A percentile compares a stretch with the other conserved stretches of the same genome.
These are phyloP conservation scores for Sporothrix globosa DNA, from an alignment of 2,329 filamentous ascomycete species.

Conservation along the genomic window DNA sequence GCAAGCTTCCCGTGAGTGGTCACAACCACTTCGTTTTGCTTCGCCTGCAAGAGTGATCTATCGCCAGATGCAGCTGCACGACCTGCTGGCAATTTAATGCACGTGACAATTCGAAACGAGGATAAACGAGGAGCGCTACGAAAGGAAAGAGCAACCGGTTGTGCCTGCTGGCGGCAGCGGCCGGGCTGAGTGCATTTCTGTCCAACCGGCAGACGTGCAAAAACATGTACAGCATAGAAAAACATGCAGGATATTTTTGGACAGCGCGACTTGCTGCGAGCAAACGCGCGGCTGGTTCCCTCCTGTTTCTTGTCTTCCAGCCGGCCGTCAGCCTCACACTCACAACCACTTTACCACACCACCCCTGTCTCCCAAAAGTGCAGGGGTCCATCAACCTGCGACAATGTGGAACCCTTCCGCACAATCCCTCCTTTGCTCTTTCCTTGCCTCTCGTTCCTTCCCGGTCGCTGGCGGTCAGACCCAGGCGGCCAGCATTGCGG, in stretches of 20 bases:
- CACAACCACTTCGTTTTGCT: no score
- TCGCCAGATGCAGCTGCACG: background rate
- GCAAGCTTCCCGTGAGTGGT: no score
- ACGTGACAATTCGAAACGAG: constrained; percentile 1
- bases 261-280: background rate
- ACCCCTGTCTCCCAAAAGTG: background rate
- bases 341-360: background rate
- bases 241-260: constrained; percentile 16
- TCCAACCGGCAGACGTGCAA: background rate
- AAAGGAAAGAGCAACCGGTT: background rate
- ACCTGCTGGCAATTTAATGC: constrained; percentile 5
- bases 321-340: constrained; percentile 16
- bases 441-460: constrained; percentile 1
- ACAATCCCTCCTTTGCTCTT: background rate
- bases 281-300: constrained; percentile 24
- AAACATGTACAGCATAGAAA: no score
- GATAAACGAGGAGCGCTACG: background rate
- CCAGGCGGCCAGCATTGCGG: constrained; percentile 12
- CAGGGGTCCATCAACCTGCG: constrained; percentile 19
- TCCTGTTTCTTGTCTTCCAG: background rate
- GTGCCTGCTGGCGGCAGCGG: background rate
- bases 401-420: background rate
- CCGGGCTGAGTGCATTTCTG: background rate
- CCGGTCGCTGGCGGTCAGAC: background rate
- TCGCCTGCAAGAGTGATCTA: background rate